Conservation (phyloP, 2,329 filamentous ascomycete genomes). For the Penicillium sp. region DNA sequence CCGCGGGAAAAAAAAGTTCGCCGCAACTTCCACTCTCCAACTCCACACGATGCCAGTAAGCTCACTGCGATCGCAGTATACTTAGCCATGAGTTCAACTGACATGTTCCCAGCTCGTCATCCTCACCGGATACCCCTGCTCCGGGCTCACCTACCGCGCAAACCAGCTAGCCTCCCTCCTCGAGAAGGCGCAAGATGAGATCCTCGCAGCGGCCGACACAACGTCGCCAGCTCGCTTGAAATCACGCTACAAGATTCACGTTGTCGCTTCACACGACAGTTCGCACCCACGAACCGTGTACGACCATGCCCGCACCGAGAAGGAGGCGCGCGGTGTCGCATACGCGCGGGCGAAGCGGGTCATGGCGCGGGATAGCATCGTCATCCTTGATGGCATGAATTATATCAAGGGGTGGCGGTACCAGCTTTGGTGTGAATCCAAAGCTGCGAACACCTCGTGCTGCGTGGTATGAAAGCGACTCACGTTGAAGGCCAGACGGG, state of each 20-base stretch:
- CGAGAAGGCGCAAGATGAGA: conserved; percentile 48
- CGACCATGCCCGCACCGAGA: conserved; percentile 57
- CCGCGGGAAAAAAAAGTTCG: conserved; percentile 21
- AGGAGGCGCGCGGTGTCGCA: conserved; percentile 61
- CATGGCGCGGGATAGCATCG: conserved; percentile 57
- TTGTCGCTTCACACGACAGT: conserved; percentile 41
- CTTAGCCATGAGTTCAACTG: background rate
- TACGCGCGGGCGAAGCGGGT: conserved; percentile 61
- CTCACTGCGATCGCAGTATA: background rate
- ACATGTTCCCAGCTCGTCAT: conserved; percentile 52
- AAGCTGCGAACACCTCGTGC: conserved; percentile 59
- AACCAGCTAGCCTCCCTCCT: conserved; percentile 55
- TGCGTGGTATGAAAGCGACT: conserved; percentile 54
- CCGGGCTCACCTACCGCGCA: conserved; percentile 61
- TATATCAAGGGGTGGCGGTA: conserved; percentile 69
- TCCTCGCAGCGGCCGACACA: conserved; percentile 32
- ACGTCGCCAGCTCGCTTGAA: conserved; percentile 37
- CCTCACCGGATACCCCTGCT: conserved; percentile 61
- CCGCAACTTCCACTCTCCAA: conserved; percentile 6
- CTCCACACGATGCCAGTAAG: conserved; percentile 30
- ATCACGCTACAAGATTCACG: conserved; percentile 45
- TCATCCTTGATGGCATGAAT: conserved; percentile 63
- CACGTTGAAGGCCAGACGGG: background rate
- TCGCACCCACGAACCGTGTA: conserved; percentile 53
- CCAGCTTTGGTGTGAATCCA: conserved; percentile 66